Conservation (phyloP, 768 basidiomycete species). For the Mycena filopes region DNA sequence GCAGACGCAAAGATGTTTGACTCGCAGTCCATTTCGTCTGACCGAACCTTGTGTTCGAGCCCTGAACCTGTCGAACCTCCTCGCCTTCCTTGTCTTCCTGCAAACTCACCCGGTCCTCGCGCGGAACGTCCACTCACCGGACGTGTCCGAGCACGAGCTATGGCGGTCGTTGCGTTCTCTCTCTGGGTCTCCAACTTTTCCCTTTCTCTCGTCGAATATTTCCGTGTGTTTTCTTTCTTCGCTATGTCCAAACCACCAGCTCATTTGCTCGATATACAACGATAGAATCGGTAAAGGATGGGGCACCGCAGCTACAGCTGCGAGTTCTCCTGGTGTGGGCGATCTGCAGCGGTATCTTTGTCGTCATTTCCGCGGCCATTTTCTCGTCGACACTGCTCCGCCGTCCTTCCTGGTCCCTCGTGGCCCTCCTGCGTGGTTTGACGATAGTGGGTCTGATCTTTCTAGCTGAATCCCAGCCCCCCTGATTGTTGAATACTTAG, state of each 20-base stretch:
- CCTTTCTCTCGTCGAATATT: slow-evolving; percentile 16
- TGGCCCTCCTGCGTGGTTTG: slow-evolving; percentile 1
- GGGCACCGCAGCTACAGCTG: background rate
- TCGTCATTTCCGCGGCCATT: background rate
- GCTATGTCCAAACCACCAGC: too few species aligned
- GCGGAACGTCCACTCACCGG: background rate
- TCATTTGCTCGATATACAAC: background rate
- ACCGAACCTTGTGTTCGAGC: slow-evolving; percentile 19
- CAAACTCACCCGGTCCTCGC: background rate
- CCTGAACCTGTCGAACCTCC: slow-evolving; percentile 7
- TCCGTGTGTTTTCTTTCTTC: slow-evolving; percentile 1
- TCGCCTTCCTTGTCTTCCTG: background rate
- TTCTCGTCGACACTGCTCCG: slow-evolving; percentile 11
- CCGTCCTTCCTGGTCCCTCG: background rate
- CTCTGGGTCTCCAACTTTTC: slow-evolving; percentile 7
- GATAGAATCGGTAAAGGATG: background rate
- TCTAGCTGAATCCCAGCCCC: too few species aligned
- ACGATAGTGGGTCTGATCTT: slow-evolving; percentile 3
- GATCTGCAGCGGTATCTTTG: slow-evolving; percentile 9
- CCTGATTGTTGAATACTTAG: background rate
- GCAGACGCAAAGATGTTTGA: slow-evolving; percentile 1
- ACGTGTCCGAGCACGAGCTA: background rate
- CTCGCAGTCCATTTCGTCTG: slow-evolving; percentile 6
- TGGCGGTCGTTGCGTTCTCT: background rate
- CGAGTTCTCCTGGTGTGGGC: slow-evolving; percentile 17